phyloP scores from a whole-genome alignment of 129 eudicot species.

The Dittrichia graveolens region DNA sequence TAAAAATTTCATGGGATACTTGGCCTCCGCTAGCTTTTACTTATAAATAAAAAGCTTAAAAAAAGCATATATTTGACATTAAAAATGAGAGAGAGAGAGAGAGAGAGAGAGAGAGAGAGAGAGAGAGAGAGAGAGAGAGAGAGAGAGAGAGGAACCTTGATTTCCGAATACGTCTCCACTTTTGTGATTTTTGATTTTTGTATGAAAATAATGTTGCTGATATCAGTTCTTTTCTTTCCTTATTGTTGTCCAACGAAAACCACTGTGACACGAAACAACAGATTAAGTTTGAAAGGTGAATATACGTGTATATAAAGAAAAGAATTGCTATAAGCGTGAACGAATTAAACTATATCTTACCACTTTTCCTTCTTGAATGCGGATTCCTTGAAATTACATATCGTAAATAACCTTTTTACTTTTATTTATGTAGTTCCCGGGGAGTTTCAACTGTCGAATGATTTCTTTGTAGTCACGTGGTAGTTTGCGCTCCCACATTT shows the following conservation, averaged over 20 bases:
- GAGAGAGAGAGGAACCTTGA: slow-evolving; percentile 9
- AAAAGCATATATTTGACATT: too few relatives aligned
- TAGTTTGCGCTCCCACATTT: background rate
- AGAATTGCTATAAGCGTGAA: too few relatives aligned
- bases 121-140: background rate
- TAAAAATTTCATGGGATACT: too few relatives aligned
- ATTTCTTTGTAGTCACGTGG: slow-evolving; percentile 6
- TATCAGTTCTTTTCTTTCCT: slow-evolving; percentile 8
- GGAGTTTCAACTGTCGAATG: background rate
- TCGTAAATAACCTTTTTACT: too few relatives aligned
- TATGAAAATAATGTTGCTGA: slow-evolving; percentile 22
- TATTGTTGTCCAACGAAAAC: background rate
- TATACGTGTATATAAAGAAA: too few relatives aligned
- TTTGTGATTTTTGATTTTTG: slow-evolving; percentile 1
- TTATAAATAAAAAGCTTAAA: too few relatives aligned
- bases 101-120: too few relatives aligned
- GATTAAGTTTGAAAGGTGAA: background rate
- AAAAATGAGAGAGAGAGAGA: too few relatives aligned
- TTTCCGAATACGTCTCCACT: background rate
- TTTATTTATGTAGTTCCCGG: too few relatives aligned
- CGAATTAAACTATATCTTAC: too few relatives aligned
- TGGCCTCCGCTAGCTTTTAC: too few relatives aligned
- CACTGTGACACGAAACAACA: background rate
- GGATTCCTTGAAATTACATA: too few relatives aligned
- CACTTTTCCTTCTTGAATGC: slow-evolving; percentile 6